Percentiles rank a stretch among this genome's conserved stretches.
Conservation (phyloP, 1,139 yeast genomes). For the Taphrina betulina region DNA sequence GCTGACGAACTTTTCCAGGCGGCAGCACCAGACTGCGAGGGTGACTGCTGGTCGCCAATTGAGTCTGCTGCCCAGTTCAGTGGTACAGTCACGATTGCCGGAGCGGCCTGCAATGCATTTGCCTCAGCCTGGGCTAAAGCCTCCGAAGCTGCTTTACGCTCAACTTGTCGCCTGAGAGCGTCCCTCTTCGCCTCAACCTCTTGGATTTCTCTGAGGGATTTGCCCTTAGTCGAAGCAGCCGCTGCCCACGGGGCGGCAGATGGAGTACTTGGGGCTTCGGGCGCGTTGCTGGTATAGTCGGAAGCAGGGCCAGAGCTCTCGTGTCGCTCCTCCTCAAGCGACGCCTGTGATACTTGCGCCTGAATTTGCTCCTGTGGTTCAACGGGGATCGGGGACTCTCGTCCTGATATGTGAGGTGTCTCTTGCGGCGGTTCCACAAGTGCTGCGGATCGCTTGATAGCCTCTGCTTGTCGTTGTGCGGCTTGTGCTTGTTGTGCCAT, state of each 20-base stretch:
- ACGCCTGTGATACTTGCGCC: constrained; percentile 3
- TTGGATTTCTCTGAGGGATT: constrained; percentile 63
- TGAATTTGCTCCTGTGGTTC: background rate
- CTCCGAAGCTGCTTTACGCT: constrained; percentile 24
- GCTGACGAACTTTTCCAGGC: constrained; percentile 36
- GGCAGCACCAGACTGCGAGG: constrained; percentile 1
- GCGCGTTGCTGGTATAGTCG: too few relatives aligned
- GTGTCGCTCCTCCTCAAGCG: too few relatives aligned
- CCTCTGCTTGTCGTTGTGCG: constrained; percentile 1
- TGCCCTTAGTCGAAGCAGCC: constrained; percentile 43
- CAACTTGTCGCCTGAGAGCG: constrained; percentile 45
- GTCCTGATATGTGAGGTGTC: background rate
- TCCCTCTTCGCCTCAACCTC: constrained; percentile 54
- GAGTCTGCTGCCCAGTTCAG: constrained; percentile 28
- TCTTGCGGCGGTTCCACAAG: background rate
- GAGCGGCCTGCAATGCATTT: constrained; percentile 37
- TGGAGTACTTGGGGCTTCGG: constrained; percentile 37
- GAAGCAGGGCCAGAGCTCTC: too few relatives aligned
- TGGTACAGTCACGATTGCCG: background rate
- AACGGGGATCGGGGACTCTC: background rate
- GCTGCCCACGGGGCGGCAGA: constrained; percentile 51
- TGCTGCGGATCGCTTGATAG: too few relatives aligned
- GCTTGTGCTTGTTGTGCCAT: constrained; percentile 22
- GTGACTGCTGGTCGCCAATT: background rate
- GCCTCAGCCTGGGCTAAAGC: constrained; percentile 14